phyloP scores from a whole-genome alignment of 805 yeast genomes.

The Starmerella davenportii region DNA sequence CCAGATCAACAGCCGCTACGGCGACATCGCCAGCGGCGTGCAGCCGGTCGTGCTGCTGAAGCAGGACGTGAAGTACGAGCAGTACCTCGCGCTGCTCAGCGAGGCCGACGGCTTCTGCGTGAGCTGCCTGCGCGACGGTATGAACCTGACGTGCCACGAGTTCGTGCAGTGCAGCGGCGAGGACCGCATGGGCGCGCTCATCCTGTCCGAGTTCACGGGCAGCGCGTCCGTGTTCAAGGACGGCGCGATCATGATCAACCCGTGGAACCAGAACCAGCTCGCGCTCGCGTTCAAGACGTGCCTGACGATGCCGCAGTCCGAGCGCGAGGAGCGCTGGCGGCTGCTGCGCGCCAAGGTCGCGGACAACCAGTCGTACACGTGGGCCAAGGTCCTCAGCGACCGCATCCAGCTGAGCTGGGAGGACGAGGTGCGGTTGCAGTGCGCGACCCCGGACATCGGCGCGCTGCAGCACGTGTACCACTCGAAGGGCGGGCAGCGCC shows the following conservation, averaged over 20 bases:
- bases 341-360: constrained; percentile 39
- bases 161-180: constrained; percentile 53
- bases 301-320: constrained; percentile 46
- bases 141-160: constrained; percentile 93
- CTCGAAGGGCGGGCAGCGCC: constrained; percentile 3
- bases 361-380: constrained; percentile 50
- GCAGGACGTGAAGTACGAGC: constrained; percentile 76
- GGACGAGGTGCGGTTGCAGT: constrained; percentile 27
- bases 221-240: constrained; percentile 59
- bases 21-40: constrained; percentile 45
- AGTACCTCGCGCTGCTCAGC: constrained; percentile 65
- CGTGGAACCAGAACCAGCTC: constrained; percentile 66
- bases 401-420: constrained; percentile 38
- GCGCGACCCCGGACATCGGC: constrained; percentile 10
- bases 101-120: constrained; percentile 84
- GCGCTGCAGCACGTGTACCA: constrained; percentile 8
- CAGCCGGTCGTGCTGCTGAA: constrained; percentile 79
- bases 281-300: constrained; percentile 45
- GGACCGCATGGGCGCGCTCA: constrained; percentile 42
- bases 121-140: constrained; percentile 86
- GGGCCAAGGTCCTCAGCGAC: constrained; percentile 46
- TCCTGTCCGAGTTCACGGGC: constrained; percentile 87
- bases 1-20: constrained; percentile 57
- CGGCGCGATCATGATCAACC: constrained; percentile 64
- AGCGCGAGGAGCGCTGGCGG: constrained; percentile 44